phyloP scores from a whole-genome alignment of 2,329 filamentous ascomycete species.

The Trichoderma atrobrunneum region DNA sequence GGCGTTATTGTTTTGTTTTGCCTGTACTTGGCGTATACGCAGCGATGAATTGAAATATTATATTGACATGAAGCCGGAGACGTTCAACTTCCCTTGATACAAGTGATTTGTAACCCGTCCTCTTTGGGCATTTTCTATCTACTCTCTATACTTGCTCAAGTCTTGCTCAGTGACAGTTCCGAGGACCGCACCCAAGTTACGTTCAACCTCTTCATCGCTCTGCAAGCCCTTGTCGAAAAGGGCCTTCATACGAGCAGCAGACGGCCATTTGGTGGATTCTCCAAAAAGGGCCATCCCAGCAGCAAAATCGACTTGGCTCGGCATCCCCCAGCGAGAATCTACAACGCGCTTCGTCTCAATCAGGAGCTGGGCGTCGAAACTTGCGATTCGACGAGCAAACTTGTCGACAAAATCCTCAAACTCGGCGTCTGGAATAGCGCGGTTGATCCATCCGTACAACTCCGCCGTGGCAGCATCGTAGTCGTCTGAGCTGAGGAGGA shows the following conservation, averaged over 20 bases:
- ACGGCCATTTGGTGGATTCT: neutral
- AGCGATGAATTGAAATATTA: neutral
- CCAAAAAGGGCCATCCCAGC: neutral
- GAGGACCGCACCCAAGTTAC: neutral
- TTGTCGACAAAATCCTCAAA: neutral
- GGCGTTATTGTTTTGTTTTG: neutral
- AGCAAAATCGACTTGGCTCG: neutral
- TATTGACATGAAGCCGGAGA: neutral
- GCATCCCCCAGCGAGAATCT: neutral
- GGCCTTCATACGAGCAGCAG: neutral
- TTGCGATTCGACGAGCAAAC: neutral
- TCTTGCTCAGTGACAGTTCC: neutral
- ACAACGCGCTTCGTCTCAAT: neutral
- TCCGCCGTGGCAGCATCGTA: neutral
- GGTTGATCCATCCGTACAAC: neutral
- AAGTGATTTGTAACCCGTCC: neutral
- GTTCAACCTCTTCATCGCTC: neutral
- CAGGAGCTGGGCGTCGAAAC: neutral
- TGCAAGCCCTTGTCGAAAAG: neutral
- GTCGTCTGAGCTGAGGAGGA: neutral
- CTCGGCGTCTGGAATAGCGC: neutral
- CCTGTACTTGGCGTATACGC: neutral
- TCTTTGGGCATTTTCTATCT: neutral
- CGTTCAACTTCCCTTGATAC: neutral
- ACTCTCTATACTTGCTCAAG: neutral